These are phyloP conservation scores for Bipolaris cookei DNA, from an alignment of 2,329 filamentous ascomycete species.

Conservation along the genomic window DNA sequence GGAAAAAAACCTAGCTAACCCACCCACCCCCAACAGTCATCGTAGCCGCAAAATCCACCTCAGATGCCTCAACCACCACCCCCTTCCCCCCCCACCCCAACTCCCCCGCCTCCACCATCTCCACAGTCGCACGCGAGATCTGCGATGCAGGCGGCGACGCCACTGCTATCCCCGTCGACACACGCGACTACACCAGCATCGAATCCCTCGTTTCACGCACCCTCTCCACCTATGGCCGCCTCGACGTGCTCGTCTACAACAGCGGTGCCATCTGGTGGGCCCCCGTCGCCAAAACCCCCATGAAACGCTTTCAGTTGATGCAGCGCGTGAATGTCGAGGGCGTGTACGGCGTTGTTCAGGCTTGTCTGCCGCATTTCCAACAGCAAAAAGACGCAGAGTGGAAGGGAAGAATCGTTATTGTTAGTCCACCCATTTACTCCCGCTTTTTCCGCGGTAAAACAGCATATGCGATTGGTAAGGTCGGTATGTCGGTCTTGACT, in stretches of 20 bases:
- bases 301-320: conserved; percentile 73
- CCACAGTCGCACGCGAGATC: conserved; percentile 79
- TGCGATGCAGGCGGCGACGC: conserved; percentile 67
- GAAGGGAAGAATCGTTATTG: conserved; percentile 73
- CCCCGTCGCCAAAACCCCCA: conserved; percentile 72
- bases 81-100: conserved; percentile 80
- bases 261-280: conserved; percentile 87
- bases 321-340: conserved; percentile 65
- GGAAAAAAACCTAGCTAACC: background rate
- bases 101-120: conserved; percentile 76
- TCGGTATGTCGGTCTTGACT: conserved; percentile 81
- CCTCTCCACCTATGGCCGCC: conserved; percentile 62
- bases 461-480: conserved; percentile 78
- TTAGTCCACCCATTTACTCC: conserved; percentile 84
- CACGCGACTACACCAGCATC: conserved; percentile 68
- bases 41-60: conserved; percentile 77
- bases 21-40: conserved; percentile 62
- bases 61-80: conserved; percentile 61
- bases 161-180: conserved; percentile 72
- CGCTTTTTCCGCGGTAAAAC: conserved; percentile 87
- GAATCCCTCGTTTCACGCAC: conserved; percentile 65
- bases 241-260: conserved; percentile 83
- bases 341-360: conserved; percentile 74
- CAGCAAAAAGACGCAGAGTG: conserved; percentile 56
- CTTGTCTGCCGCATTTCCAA: conserved; percentile 69